phyloP scores from a whole-genome alignment of 495 filamentous ascomycete species.

The Polyplosphaeria fusca region DNA sequence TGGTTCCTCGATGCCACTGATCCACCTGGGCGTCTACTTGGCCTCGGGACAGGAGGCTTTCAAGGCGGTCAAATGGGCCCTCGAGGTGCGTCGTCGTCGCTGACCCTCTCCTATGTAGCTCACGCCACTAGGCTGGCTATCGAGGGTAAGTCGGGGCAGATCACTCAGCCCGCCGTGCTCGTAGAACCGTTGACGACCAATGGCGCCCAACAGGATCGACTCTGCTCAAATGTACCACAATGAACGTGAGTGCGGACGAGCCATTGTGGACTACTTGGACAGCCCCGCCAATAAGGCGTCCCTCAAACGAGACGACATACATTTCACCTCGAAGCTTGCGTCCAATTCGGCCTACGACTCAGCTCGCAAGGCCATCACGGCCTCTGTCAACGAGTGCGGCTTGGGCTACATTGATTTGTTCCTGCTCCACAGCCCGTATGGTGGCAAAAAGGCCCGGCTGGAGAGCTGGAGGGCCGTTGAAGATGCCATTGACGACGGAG shows the following conservation, averaged over 20 bases:
- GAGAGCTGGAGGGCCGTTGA: conserved; percentile 65
- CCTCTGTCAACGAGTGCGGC: conserved; percentile 52
- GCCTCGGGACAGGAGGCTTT: conserved; percentile 51
- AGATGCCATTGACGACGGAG: conserved; percentile 59
- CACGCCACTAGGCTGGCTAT: conserved; percentile 35
- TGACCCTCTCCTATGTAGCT: conserved; percentile 19
- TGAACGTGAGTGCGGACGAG: conserved; percentile 56
- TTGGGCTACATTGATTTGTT: conserved; percentile 71
- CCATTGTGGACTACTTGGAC: conserved; percentile 53
- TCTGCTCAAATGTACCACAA: conserved; percentile 65
- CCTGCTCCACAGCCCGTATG: conserved; percentile 63
- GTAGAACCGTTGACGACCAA: conserved; percentile 12
- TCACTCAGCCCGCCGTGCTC: not conserved
- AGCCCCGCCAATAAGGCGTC: conserved; percentile 41
- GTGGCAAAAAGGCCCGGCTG: conserved; percentile 55
- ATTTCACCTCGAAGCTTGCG: conserved; percentile 66
- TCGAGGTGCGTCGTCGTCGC: conserved; percentile 47
- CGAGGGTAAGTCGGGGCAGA: conserved; percentile 31
- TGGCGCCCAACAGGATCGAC: conserved; percentile 47
- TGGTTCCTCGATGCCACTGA: conserved; percentile 57
- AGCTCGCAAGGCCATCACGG: conserved; percentile 54
- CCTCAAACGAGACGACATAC: conserved; percentile 57
- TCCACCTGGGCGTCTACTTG: conserved; percentile 67
- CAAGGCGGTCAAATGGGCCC: conserved; percentile 50
- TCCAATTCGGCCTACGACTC: conserved; percentile 56